Conservation (phyloP, 306 rosid species). For the Gynostemma pentaphyllum region DNA sequence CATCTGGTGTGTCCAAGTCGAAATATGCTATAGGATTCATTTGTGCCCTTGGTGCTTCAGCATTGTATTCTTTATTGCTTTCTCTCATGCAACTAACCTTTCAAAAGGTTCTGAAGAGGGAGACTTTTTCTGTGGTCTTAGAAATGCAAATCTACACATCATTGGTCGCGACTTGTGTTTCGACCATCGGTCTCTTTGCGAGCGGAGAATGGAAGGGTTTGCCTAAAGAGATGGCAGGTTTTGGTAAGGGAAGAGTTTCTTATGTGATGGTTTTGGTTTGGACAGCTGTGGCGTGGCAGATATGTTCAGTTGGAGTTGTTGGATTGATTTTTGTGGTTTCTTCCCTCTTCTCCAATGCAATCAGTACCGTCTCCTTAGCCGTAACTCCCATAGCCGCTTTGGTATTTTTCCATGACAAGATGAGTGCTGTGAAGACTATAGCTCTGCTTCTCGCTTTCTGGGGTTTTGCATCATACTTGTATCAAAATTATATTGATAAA, state of each 20-base stretch:
- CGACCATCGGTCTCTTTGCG: slow-evolving; percentile 53
- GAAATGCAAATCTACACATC: slow-evolving; percentile 90
- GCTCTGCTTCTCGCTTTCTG: slow-evolving; percentile 82
- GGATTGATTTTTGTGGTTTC: slow-evolving; percentile 77
- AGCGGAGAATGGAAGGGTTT: slow-evolving; percentile 71
- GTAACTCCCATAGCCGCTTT: slow-evolving; percentile 76
- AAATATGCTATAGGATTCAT: slow-evolving; percentile 52
- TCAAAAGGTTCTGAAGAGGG: slow-evolving; percentile 63
- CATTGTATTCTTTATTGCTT: slow-evolving; percentile 63
- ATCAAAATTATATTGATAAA: slow-evolving; percentile 77
- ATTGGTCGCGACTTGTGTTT: slow-evolving; percentile 55
- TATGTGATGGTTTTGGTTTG: slow-evolving; percentile 68
- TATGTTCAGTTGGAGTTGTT: slow-evolving; percentile 84
- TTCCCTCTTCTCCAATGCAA: slow-evolving; percentile 83
- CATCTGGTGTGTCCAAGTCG: slow-evolving; percentile 30
- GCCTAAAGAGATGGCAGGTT: slow-evolving; percentile 58
- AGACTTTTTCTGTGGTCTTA: slow-evolving; percentile 72
- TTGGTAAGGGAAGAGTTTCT: slow-evolving; percentile 41
- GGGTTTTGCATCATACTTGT: slow-evolving; percentile 66
- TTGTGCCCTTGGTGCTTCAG: slow-evolving; percentile 78
- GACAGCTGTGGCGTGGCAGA: slow-evolving; percentile 78
- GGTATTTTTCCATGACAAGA: slow-evolving; percentile 62
- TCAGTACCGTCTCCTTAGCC: slow-evolving; percentile 77
- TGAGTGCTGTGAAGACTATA: slow-evolving; percentile 78
- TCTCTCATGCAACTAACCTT: slow-evolving; percentile 80